Percentiles rank a stretch among this genome's conserved stretches.
These are phyloP conservation scores for Bretschneidera sinensis DNA, from an alignment of 345 rosid species.

Conservation along the genomic window DNA sequence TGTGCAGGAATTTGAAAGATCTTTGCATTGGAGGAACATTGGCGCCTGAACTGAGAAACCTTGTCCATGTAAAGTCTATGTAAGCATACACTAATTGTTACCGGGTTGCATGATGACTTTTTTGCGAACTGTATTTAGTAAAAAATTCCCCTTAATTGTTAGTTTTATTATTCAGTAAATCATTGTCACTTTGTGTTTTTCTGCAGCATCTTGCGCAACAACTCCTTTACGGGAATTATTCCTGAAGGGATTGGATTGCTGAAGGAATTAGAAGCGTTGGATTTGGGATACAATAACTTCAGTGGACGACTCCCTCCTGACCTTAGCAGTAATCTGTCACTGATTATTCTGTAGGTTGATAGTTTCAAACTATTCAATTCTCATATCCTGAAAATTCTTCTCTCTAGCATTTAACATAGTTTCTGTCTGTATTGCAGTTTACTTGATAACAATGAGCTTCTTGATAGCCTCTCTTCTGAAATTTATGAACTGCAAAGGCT, in stretches of 20 bases:
- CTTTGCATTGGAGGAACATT: slow-evolving; percentile 60
- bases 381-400: not conserved
- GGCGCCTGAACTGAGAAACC: slow-evolving; percentile 48
- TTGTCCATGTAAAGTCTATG: slow-evolving; percentile 54
- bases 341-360: slow-evolving; percentile 44
- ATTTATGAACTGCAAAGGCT: no score
- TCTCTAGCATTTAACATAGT: not conserved
- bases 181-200: not conserved
- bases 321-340: slow-evolving; percentile 42
- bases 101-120: not conserved
- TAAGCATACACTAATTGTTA: slow-evolving; percentile 20
- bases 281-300: slow-evolving; percentile 62
- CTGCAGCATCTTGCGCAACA: slow-evolving; percentile 58
- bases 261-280: slow-evolving; percentile 58
- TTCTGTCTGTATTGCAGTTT: slow-evolving; percentile 32
- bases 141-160: no score
- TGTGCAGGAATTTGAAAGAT: slow-evolving; percentile 56
- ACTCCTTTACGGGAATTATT: slow-evolving; percentile 48
- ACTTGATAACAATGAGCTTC: slow-evolving; percentile 51
- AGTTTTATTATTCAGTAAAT: not conserved
- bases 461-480: no score
- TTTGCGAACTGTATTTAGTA: no score
- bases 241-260: slow-evolving; percentile 51
- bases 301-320: slow-evolving; percentile 47
- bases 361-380: not conserved